These are phyloP conservation scores for Arabis hirsuta DNA, from an alignment of 345 rosid species.

Conservation along the genomic window DNA sequence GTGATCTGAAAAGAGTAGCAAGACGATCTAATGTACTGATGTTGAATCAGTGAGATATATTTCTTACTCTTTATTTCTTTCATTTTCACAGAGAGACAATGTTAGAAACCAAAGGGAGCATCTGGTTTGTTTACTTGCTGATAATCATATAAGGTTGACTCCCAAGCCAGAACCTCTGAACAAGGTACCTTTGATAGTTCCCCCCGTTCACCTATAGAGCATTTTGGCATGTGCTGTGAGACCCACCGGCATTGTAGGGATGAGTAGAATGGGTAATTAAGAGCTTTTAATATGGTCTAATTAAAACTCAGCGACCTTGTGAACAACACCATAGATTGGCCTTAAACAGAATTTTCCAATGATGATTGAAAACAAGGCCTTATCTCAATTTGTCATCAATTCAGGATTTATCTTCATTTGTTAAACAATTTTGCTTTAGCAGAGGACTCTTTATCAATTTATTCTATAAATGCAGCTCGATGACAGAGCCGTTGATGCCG, in stretches of 20 bases:
- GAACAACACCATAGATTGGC: constrained; percentile 21
- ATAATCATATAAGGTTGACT: constrained; percentile 78
- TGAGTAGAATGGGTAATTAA: constrained; percentile 8
- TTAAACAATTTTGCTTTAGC: constrained; percentile 5
- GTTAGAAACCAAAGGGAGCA: constrained; percentile 98
- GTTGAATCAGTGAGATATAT: constrained; percentile 26
- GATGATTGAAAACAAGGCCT: constrained; percentile 1
- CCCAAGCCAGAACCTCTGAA: constrained; percentile 94
- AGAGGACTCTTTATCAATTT: neutral
- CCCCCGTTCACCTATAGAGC: constrained; percentile 18
- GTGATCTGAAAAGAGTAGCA: constrained; percentile 20
- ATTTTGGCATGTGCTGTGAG: constrained; percentile 24
- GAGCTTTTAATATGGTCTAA: constrained; percentile 11
- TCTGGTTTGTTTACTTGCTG: constrained; percentile 81
- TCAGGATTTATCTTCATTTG: constrained; percentile 18
- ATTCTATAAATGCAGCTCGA: constrained; percentile 69
- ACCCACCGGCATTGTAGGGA: constrained; percentile 12
- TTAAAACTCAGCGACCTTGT: constrained; percentile 15
- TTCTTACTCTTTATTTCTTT: constrained; percentile 28
- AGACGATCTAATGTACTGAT: constrained; percentile 2
- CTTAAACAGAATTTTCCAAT: constrained; percentile 15
- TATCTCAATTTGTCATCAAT: constrained; percentile 6
- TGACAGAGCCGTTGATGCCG: constrained; percentile 92
- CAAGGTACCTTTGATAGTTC: constrained; percentile 56
- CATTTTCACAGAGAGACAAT: constrained; percentile 74